Conservation (phyloP, 192 early-diverging fungal genomes). For the Spinellus fusiger region DNA sequence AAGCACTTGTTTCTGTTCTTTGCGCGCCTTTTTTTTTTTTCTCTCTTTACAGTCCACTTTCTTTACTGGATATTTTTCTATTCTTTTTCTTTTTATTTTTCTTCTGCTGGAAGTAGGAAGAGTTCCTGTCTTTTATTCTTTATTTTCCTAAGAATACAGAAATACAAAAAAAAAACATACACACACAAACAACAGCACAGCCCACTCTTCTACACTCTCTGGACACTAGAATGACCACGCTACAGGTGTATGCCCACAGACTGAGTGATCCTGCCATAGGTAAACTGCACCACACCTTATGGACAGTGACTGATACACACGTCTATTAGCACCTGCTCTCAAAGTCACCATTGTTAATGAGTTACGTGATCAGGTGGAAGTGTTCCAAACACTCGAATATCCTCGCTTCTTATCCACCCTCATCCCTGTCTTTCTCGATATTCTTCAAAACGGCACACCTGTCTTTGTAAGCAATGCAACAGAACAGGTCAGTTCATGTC, state of each 20-base stretch:
- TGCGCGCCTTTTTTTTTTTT: neutral
- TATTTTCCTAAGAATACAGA: too few relatives aligned
- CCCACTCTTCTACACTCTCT: neutral
- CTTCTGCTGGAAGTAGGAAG: neutral
- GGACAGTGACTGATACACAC: neutral
- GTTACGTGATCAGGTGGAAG: constrained; percentile 86
- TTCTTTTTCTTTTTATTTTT: neutral
- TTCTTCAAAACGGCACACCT: constrained; percentile 65
- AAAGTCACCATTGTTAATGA: constrained; percentile 81
- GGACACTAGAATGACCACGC: constrained; percentile 19
- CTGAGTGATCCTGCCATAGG: constrained; percentile 46
- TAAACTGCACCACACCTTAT: constrained; percentile 1
- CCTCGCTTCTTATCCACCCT: constrained; percentile 68
- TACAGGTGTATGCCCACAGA: constrained; percentile 46
- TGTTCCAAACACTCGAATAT: constrained; percentile 83
- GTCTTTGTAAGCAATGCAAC: constrained; percentile 70
- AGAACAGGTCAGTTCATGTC: constrained; percentile 53
- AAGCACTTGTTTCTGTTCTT: neutral
- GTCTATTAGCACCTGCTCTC: constrained; percentile 47
- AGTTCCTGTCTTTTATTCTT: too few relatives aligned
- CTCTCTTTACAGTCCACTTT: neutral
- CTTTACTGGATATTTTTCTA: too few relatives aligned
- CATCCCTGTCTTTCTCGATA: constrained; percentile 77
- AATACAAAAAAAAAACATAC: too few relatives aligned
- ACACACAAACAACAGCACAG: neutral